phyloP scores from a whole-genome alignment of 768 basidiomycete species.

The Coprinopsis sp. region DNA sequence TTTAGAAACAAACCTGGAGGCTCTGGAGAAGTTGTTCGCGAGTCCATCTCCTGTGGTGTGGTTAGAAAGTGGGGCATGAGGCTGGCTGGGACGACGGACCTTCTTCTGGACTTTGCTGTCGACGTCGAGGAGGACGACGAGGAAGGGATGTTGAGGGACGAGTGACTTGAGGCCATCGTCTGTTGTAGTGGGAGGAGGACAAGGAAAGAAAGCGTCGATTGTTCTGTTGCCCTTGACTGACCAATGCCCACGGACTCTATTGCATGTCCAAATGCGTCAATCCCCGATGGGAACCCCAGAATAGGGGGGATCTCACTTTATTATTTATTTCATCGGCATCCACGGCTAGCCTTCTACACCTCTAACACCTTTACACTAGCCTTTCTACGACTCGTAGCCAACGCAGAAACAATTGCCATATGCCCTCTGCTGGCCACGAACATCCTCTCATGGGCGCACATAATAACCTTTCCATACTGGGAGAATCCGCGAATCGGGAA shows the following conservation, averaged over 20 bases:
- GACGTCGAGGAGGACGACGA: conserved; percentile 19
- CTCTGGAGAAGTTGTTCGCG: conserved; percentile 45
- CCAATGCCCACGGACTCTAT: conserved; percentile 22
- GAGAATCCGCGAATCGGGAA: too few species aligned
- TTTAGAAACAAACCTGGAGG: conserved; percentile 35
- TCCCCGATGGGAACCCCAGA: too few species aligned
- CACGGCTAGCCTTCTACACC: too few species aligned
- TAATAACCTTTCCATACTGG: too few species aligned
- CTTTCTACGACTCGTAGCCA: too few species aligned
- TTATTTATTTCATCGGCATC: too few species aligned
- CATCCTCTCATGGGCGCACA: too few species aligned
- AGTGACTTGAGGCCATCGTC: conserved; percentile 13
- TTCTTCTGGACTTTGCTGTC: conserved; percentile 25
- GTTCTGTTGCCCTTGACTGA: conserved; percentile 16
- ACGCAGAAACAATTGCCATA: too few species aligned
- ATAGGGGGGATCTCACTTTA: too few species aligned
- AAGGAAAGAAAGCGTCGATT: conserved; percentile 40
- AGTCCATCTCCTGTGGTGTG: conserved; percentile 41
- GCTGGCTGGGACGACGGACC: conserved; percentile 23
- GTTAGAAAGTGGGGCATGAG: conserved; percentile 17
- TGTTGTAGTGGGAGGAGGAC: conserved; percentile 43
- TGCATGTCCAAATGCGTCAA: conserved; percentile 26
- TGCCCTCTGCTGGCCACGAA: too few species aligned
- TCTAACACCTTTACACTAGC: too few species aligned
- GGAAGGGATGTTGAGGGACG: conserved; percentile 14